Evolutionary conservation across 768 basidiomycete species (phyloP).

Genomic region (Psilocybe azurescens): DNA sequence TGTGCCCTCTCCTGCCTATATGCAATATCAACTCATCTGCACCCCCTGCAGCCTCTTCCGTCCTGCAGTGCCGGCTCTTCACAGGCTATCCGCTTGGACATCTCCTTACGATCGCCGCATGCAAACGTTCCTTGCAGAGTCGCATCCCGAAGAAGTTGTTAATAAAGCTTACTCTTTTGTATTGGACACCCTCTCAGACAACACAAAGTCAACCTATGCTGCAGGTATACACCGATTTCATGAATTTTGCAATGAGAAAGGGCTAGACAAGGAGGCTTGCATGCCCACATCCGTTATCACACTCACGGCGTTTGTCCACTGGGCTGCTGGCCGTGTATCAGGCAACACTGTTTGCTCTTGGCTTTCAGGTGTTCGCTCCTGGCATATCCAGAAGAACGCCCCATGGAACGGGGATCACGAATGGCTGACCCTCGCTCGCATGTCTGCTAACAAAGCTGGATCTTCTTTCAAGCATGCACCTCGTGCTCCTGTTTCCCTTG

Average conservation of each 20-base stretch:
- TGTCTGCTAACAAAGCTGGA: conserved; percentile 25
- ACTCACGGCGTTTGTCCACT: conserved; percentile 30
- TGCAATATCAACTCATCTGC: too few species aligned
- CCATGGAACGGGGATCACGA: conserved; percentile 38
- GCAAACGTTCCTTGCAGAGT: too few species aligned
- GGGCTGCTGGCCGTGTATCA: conserved; percentile 10
- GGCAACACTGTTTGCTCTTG: conserved; percentile 36
- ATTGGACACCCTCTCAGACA: conserved; percentile 22
- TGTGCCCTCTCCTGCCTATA: too few species aligned
- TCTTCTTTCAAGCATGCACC: conserved; percentile 20
- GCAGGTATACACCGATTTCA: conserved; percentile 39
- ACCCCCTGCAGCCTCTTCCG: too few species aligned
- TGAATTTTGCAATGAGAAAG: conserved; percentile 38
- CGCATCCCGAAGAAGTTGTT: background rate
- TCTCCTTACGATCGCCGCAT: too few species aligned
- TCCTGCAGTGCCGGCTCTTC: too few species aligned
- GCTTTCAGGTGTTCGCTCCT: conserved; percentile 39
- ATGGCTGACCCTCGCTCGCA: conserved; percentile 22
- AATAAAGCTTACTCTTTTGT: background rate
- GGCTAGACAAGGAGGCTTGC: conserved; percentile 29
- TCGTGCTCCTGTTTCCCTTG: conserved; percentile 38
- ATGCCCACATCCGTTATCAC: conserved; percentile 39
- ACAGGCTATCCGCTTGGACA: too few species aligned
- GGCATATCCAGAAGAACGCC: conserved; percentile 41
- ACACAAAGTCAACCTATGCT: conserved; percentile 33